Percentiles rank a stretch among this genome's conserved stretches.
phyloP scores from a whole-genome alignment of 1,284 basidiomycete genomes.

The Amylostereum chailletii region DNA sequence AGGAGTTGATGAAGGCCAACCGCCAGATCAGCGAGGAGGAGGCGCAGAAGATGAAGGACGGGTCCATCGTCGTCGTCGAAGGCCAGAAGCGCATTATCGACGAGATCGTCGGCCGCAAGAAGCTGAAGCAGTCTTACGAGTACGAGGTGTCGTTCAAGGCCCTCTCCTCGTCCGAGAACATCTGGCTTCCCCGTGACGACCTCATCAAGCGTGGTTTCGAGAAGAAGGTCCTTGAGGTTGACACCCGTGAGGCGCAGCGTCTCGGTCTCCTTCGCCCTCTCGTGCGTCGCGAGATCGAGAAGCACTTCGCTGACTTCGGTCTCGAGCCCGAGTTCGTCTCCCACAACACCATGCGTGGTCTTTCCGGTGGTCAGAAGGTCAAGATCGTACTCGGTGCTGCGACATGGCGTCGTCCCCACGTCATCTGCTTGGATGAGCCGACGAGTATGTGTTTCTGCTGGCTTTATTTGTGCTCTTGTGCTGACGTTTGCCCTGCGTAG shows the following conservation, averaged over 20 bases:
- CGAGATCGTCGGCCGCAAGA: constrained; percentile 88
- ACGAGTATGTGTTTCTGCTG: constrained; percentile 50
- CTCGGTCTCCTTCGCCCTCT: constrained; percentile 93
- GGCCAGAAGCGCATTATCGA: constrained; percentile 94
- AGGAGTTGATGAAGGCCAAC: constrained; percentile 90
- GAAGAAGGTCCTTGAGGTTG: constrained; percentile 97
- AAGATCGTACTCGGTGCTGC: constrained; percentile 99
- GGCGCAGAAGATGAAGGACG: constrained; percentile 95
- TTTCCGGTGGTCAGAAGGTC: constrained; percentile 99
- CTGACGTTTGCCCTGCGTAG: constrained; percentile 27
- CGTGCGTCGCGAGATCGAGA: constrained; percentile 96
- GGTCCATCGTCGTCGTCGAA: constrained; percentile 78
- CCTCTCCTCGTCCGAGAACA: constrained; percentile 89
- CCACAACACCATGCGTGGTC: constrained; percentile 95
- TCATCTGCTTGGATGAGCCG: constrained; percentile 97
- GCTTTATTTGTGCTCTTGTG: not conserved
- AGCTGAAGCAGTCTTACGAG: constrained; percentile 98
- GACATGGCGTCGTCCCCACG: constrained; percentile 96
- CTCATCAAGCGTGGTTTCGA: constrained; percentile 97
- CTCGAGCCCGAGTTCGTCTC: constrained; percentile 95
- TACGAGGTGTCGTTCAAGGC: constrained; percentile 95
- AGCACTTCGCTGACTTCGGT: constrained; percentile 95
- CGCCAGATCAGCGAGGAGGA: constrained; percentile 87
- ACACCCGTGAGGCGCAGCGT: constrained; percentile 95
- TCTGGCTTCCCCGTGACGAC: constrained; percentile 94